Base-by-base conservation (phyloP, 257 asterid genomes). In the Penstemon newberryi region DNA sequence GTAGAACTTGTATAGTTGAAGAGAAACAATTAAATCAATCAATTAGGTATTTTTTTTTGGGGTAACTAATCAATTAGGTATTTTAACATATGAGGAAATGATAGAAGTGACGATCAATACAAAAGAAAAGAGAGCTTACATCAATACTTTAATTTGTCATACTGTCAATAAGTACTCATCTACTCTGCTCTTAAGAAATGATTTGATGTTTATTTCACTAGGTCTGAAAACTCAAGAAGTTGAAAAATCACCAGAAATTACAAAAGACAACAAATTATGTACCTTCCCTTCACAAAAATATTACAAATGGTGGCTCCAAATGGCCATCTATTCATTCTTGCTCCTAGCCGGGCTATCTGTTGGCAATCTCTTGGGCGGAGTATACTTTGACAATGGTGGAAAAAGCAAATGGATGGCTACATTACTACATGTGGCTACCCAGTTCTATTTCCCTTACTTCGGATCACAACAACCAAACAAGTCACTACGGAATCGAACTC, bases 321-420 rank as follows among this genome's bases (percentile, higher is more conserved):
- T 87, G 79, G 38, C 66, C 5, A 8, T 83, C 33, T 89, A 80
- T 62, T 44, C 85, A 0, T 11, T 79, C 13, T 70, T 87, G 58
- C 75, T 85, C 56, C 70, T 89, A 5, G 75, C 83, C 54, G 86
- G 96, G 12, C 95, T 84, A 56, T 12, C 89, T 1, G 72, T 60
- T 0, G 96, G 89, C 59, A 73, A 82, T 3, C 70, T 89, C n/a
- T 54, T 91, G 63, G 94, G 90, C 61, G 56, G 91, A 54, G 11
- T 84, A 7, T 91, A 91, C 66, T 91, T 84, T 78, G 76, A 83
- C 54, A 81, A 84, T 19, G 95, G 98, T 7, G 96, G 95, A 58
- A 73, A 84, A 3, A 89, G 95, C 60, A 68, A 75, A 53, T 89
- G 95, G 96, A 43, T 85, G 71, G 92, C 91, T 4, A 79, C 96